These are phyloP conservation scores for Metschnikowia lunata DNA, from an alignment of 805 yeast genomes.

Conservation along the genomic window DNA sequence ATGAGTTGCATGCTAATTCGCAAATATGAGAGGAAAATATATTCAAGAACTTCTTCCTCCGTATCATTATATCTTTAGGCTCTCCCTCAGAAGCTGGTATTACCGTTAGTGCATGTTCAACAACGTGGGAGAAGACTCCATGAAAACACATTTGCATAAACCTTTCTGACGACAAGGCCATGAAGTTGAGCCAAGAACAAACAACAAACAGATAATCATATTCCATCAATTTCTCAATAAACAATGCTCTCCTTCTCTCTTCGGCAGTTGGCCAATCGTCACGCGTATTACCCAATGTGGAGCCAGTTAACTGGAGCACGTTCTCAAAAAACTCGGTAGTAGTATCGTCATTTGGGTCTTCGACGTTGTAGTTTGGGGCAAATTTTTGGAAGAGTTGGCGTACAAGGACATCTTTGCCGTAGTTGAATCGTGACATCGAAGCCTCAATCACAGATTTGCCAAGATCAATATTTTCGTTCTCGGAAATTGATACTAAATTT, in stretches of 20 bases:
- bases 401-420: conserved; percentile 57
- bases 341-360: conserved; percentile 26
- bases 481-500: conserved; percentile 43
- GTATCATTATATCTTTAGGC: conserved; percentile 43
- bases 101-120: conserved; percentile 58
- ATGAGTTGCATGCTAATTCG: conserved; percentile 73
- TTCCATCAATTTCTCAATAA: conserved; percentile 67
- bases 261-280: conserved; percentile 93
- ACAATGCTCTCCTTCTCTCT: conserved; percentile 74
- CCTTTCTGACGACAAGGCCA: conserved; percentile 57
- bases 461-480: conserved; percentile 64
- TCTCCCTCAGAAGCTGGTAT: conserved; percentile 40
- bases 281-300: conserved; percentile 75
- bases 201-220: conserved; percentile 60
- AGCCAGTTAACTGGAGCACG: conserved; percentile 56
- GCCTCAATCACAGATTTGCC: conserved; percentile 65
- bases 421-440: conserved; percentile 53
- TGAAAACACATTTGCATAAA: conserved; percentile 75
- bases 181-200: conserved; percentile 54
- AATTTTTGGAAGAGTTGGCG: conserved; percentile 38
- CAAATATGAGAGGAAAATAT: conserved; percentile 50
- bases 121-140: conserved; percentile 87
- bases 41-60: conserved; percentile 68
- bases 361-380: conserved; percentile 35
- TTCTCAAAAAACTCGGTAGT: conserved; percentile 59